Base-by-base conservation (phyloP, 768 basidiomycete genomes). In the Kockovaella imperatae region DNA sequence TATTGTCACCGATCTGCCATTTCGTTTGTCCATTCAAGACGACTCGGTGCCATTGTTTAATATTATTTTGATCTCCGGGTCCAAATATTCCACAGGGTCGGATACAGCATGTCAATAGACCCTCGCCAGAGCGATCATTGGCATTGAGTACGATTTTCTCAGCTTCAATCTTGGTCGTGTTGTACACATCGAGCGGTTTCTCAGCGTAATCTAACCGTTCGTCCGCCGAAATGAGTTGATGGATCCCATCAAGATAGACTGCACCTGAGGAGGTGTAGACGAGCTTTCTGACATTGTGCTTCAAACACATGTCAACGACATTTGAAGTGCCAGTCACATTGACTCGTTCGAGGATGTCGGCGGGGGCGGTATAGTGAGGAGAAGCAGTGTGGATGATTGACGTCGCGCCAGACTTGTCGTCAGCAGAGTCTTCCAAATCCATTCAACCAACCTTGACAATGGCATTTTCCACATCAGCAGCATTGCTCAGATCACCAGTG, bases 381-480 rank as follows among this genome's bases (percentile, higher is more conserved):
- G 90, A 91, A 15, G 91, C 95, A 8, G 91, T 96, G 70, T 99
- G 95, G 53, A 99, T 87, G 54, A 97, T 85, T 61, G 85, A 87
- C 0, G 87, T 90, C 23, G 88, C 78, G 31, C 82, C 81, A 53
- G 83, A 83, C 84, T 88, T 53, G 0, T 45, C 0, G 30, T 53
- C 34, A 54, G 20, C 23, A 24, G 41, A 4, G 34, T 36, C 17
- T 49, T 11, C 10, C 18, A 34, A 5, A 4, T 53, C 25, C 24
- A 45, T 2, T n/a, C 10, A 28, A 71, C 78, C 36, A 43, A 85
- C 86, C 76, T 83, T 84, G 64, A 75, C 75, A 48, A 97, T 72
- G 5, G 87, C 88, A 46, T 79, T 74, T 1, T 79, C 74, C 18
- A 97, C 78, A 56, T 83, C 78, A 1, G 77, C 79, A 51, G 85